A percentile compares a stretch with the other conserved stretches of the same genome.
Conservation (phyloP, 2,329 filamentous ascomycete species). For the Calcarisporium arbuscula region DNA sequence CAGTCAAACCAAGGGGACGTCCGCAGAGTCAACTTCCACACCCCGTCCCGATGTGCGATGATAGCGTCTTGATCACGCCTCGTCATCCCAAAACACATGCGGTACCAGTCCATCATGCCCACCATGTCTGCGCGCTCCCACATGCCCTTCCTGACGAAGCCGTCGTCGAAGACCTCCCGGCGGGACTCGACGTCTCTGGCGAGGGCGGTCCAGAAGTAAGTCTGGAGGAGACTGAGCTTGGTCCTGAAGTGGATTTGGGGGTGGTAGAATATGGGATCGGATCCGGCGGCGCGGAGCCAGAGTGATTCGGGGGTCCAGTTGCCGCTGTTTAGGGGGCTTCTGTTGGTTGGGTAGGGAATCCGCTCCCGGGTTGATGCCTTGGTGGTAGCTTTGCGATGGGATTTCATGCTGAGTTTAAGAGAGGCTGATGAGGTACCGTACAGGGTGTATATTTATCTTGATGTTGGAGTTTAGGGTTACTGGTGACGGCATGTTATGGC, state of each 20-base stretch:
- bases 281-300: slow-evolving; percentile 14
- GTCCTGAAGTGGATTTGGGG: too few relatives aligned
- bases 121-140: slow-evolving; percentile 18
- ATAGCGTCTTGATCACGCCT: slow-evolving; percentile 11
- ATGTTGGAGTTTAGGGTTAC: too few relatives aligned
- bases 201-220: slow-evolving; percentile 19
- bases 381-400: background rate
- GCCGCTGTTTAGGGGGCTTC: slow-evolving; percentile 16
- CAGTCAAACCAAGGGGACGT: slow-evolving; percentile 22
- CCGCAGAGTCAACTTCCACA: slow-evolving; percentile 15
- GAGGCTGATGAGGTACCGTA: too few relatives aligned
- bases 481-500: too few relatives aligned
- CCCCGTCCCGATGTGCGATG: slow-evolving; percentile 16
- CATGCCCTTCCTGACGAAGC: slow-evolving; percentile 15
- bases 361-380: slow-evolving; percentile 8
- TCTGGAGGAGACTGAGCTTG: slow-evolving; percentile 16
- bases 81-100: slow-evolving; percentile 16
- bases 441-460: too few relatives aligned
- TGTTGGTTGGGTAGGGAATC: slow-evolving; percentile 16
- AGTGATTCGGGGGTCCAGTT: slow-evolving; percentile 15
- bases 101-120: slow-evolving; percentile 23
- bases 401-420: too few relatives aligned
- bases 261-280: slow-evolving; percentile 15
- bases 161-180: slow-evolving; percentile 14
- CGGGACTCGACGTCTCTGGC: slow-evolving; percentile 17